Base-by-base conservation (phyloP, 306 rosid species). In the Begonia loranthoides region DNA sequence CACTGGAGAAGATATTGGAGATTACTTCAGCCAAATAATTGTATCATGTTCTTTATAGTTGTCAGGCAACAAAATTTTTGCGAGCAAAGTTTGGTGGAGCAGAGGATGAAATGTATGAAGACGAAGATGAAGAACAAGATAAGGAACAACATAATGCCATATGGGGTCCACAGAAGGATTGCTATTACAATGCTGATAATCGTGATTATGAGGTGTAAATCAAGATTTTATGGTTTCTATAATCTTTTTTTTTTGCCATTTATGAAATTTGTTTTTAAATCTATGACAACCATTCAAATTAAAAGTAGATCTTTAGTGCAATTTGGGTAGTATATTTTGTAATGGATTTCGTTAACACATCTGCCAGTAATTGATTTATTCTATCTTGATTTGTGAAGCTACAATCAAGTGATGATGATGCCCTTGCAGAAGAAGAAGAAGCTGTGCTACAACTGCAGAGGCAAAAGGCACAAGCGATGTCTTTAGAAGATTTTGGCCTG, bases 361-460 rank as follows among this genome's bases (percentile, higher is more conserved):
- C 40, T 55, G 56, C 59, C 55, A 61, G 28, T 9, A 45, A 58
- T 33, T 21, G 43, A 17, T 52, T 9, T 47, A 13, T 45, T 41
- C 5, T 2, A 12, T 51, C 68, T 70, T 19, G 47, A 14, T 58
- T 70, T 51, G 57, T 70, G 57, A 58, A 83, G 94, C 17, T 57
- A 55, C 81, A 68, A 72, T 72, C 87, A 51, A 85, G 94, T 41
- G 97, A 82, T 36, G 95, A 85, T 50, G 94, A 82, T 51, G 81
- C 83, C 55, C 79, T 71, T 38, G 63, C 71, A 51, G 84, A 75
- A 68, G 97, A 90, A 72, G 97, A 79, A 70, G 77, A 68, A 58
- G 65, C 66, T 65, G 97, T 76, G n/a, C 16, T 49, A 16, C 66
- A 70, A 59, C 49, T 73, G 55, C 90, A 72, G 66, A 79, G 70